Evolutionary conservation across 441 rosid genomes (phyloP).

Genomic region (Arabidopsis hybrid): DNA sequence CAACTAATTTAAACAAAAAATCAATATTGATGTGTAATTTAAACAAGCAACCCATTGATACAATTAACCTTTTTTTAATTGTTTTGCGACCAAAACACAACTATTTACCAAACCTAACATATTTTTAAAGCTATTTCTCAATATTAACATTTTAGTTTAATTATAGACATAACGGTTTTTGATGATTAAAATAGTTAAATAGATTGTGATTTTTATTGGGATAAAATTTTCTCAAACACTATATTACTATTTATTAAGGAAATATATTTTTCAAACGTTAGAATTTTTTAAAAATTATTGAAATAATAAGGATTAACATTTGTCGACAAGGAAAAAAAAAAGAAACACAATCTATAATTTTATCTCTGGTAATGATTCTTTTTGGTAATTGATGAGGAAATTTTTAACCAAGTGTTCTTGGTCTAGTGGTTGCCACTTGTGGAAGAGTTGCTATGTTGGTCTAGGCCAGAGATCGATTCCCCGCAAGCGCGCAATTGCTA

Average conservation of each 20-base stretch:
- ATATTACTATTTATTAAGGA: neutral
- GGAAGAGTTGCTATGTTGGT: too few species aligned
- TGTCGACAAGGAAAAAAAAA: neutral
- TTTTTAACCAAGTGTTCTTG: too few species aligned
- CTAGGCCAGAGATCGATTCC: too few species aligned
- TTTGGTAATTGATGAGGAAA: neutral
- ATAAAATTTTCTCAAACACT: neutral
- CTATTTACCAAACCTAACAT: neutral
- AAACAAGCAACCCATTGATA: neutral
- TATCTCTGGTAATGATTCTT: neutral
- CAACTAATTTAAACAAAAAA: neutral
- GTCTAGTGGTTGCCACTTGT: too few species aligned
- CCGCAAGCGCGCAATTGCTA: too few species aligned
- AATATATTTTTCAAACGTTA: neutral
- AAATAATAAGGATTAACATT: neutral
- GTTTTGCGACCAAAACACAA: neutral
- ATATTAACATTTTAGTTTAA: neutral
- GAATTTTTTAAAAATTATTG: neutral
- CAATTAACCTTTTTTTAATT: neutral
- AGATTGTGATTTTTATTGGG: neutral
- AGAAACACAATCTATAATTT: neutral
- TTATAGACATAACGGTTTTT: neutral
- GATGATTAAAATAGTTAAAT: neutral
- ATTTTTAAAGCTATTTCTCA: neutral
- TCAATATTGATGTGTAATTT: neutral